A percentile compares a stretch with the other conserved stretches of the same genome.
These are phyloP conservation scores for Boletus edulis DNA, from an alignment of 768 basidiomycete genomes.

Conservation along the genomic window DNA sequence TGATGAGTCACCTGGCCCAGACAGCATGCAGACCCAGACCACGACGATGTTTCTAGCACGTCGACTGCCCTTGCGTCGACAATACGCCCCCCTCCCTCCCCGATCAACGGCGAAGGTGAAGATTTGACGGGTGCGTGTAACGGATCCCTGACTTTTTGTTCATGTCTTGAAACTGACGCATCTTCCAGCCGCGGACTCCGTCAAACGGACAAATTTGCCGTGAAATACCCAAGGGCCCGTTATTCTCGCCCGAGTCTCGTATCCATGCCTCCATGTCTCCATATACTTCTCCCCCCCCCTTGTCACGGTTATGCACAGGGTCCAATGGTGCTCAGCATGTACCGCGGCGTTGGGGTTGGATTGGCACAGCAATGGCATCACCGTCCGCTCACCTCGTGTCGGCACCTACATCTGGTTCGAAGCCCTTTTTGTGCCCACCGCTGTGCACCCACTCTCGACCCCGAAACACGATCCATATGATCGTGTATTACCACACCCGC, in stretches of 20 bases:
- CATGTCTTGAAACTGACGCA: not conserved
- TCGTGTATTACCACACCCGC: constrained; percentile 6
- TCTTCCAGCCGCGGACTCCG: constrained; percentile 8
- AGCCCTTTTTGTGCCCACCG: constrained; percentile 3
- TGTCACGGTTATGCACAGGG: not conserved
- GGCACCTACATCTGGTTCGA: not conserved
- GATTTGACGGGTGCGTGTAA: constrained; percentile 1
- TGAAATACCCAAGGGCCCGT: constrained; percentile 2
- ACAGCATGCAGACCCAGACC: constrained; percentile 3
- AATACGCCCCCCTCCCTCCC: not conserved
- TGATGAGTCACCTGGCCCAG: not conserved
- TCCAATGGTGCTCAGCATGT: not conserved
- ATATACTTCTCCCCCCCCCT: not conserved
- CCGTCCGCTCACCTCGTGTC: constrained; percentile 19
- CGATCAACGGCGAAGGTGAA: not conserved
- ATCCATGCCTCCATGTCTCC: not conserved
- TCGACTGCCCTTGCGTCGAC: not conserved
- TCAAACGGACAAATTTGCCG: not conserved
- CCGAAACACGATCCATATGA: constrained; percentile 6
- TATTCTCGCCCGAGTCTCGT: not conserved
- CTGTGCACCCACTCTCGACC: constrained; percentile 10
- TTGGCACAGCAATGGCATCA: constrained; percentile 2
- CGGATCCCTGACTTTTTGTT: not conserved
- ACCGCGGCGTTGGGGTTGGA: not conserved
- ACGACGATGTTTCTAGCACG: not conserved